Evolutionary conservation across 192 early-diverging fungal species (phyloP), one percentile per base, ranked within the genome.

Genomic region (Martensiomyces pterosporus): DNA sequence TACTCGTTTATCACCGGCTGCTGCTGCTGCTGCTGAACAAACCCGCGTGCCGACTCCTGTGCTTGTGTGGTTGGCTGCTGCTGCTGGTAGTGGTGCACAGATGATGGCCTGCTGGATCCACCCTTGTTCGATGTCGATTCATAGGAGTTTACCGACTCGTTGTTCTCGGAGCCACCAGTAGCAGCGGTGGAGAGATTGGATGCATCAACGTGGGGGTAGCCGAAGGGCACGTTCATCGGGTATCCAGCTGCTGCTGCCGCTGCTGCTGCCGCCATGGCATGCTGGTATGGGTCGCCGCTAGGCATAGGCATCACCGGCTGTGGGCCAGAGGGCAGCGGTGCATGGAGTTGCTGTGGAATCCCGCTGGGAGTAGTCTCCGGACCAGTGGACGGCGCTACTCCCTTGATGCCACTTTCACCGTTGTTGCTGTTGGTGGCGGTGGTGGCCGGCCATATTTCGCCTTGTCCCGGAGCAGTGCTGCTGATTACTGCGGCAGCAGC

Each of bases 131-230:
- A 59, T 17, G 46, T n/a, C 9, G 68, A 56, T 18, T 72, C 68
- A 2, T 48, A 22, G 24, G 68, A 72, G 27, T 64, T 39, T 16
- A 60, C 57, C n/a, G 68, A 72, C 9, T 62, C 68, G 49, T 52
- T 72, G 61, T 72, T 59, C 29, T 72, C 60, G 14, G 68, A 60
- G 13, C 55, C 55, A 7, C 68, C 68, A 1, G 61, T 72, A 14
- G 68, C 68, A 9, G 61, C 68, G 4, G 60, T 64, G 5, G 68
- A 72, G 13, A 64, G 12, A 22, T 48, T 60, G 9, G 61, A 59
- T 7, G 68, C 57, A 33, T 72, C 68, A 9, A 57, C 25, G 23
- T 72, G 60, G 17, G 68, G 68, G 17, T 72, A 72, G 42, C 56
- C 57, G 39, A 64, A 71, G 26, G 60, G 43, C 29, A 43, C 36